phyloP scores from a whole-genome alignment of 2,329 filamentous ascomycete genomes.

The Stagonosporopsis chrysanthemi region DNA sequence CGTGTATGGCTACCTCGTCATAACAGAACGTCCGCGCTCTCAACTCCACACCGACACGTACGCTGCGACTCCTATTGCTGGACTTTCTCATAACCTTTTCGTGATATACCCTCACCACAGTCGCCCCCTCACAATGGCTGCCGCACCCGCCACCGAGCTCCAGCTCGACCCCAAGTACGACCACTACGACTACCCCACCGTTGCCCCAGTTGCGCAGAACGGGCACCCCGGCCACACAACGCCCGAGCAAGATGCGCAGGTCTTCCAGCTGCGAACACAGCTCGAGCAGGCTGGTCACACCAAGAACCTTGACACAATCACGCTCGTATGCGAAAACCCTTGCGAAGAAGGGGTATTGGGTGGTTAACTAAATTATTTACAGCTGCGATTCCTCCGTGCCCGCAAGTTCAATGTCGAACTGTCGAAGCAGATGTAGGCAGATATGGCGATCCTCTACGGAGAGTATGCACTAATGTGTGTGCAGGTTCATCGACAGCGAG shows the following conservation, averaged over 20 bases:
- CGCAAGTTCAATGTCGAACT: slow-evolving; percentile 91
- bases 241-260: slow-evolving; percentile 85
- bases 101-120: slow-evolving; percentile 8
- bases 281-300: slow-evolving; percentile 85
- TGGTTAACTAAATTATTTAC: slow-evolving; percentile 31
- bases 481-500: slow-evolving; percentile 89
- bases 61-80: slow-evolving; percentile 19
- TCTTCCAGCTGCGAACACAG: slow-evolving; percentile 82
- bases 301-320: slow-evolving; percentile 89
- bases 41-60: slow-evolving; percentile 23
- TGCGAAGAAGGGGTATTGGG: slow-evolving; percentile 1
- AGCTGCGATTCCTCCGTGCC: slow-evolving; percentile 90
- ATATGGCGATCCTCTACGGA: too few species aligned
- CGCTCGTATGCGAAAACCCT: slow-evolving; percentile 67
- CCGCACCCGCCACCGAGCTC: slow-evolving; percentile 43
- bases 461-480: slow-evolving; percentile 35
- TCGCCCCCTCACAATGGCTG: slow-evolving; percentile 42
- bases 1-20: slow-evolving; percentile 42
- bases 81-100: slow-evolving; percentile 12
- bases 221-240: slow-evolving; percentile 92
- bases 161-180: slow-evolving; percentile 89
- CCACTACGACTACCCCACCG: slow-evolving; percentile 90
- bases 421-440: slow-evolving; percentile 85
- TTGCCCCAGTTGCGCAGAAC: slow-evolving; percentile 70
- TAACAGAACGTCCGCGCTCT: slow-evolving; percentile 32